Evolutionary conservation across 108 stramenopile species (phyloP), one percentile per base, ranked within the genome.

Genomic region (Fistulifera solaris): DNA sequence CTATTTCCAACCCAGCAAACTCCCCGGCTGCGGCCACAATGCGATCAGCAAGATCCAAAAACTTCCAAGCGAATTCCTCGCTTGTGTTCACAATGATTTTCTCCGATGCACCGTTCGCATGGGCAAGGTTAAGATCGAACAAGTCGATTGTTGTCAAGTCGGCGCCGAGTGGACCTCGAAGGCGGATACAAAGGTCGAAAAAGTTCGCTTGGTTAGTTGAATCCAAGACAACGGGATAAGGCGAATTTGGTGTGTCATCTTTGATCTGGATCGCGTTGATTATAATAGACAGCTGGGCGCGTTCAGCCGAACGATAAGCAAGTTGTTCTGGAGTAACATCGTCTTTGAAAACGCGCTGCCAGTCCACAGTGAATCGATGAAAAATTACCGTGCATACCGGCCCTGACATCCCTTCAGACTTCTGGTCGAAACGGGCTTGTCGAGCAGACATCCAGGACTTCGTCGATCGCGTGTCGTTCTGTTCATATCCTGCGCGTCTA

Each of bases 11-110:
- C 19, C 82, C 76, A 27, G 78, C 65, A 31, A 89, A 51, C 43
- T 80, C 91, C 19, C 76, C 75, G 27, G 78, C 84, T 8, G 84
- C 87, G 27, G 59, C 49, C 50, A 80, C 52, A 23, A 81, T 89
- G 39, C 81, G 60, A 52, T 83, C 63, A 22, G 73, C 62, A 0
- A 93, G 65, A 55, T 93, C 91, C 10, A 93, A 39, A 10, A 93
- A 18, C 48, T 79, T 76, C 91, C 91, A 93, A 4, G 87, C 72
- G 52, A 89, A 93, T 13, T 75, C 81, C 61, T 93, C 91, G 19
- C 74, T 75, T 39, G 91, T 93, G n/a, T 74, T 71, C 0, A 93
- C 44, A 38, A 64, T 45, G 16, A 93, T 84, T 61, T 59, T 70
- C 44, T 83, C 68, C 11, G 80, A 71, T 27, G 64, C 66, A 3